Evolutionary conservation across 2,329 filamentous ascomycete species (phyloP), one percentile per base, ranked within the genome.

Genomic region (Graphiopsis chlorocephala): DNA sequence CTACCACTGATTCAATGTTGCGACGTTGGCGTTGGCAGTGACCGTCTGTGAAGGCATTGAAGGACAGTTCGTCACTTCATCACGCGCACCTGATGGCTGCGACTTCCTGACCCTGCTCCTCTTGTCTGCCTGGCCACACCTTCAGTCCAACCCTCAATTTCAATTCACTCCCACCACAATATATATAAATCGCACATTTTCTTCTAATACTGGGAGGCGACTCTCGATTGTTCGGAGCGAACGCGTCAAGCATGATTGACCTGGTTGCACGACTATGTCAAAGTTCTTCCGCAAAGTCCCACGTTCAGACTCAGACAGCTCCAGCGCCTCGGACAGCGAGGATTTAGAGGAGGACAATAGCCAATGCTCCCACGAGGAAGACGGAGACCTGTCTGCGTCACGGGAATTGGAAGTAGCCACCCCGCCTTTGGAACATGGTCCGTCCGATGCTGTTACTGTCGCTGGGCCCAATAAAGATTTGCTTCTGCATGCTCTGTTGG

Each of bases 401-500:
- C 52, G 31, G n/a, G 61, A 42, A 23, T 15, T 64, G 23, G 55
- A 57, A 14, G 14, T 58, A 31, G 61, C 53, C 3, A 59, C 61
- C 17, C 55, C 62, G 26, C 53, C 62, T 10, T 29, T 52, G 15
- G 28, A 64, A 7, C 28, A 64, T 33, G 61, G 26, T 20, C 28
- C 55, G 20, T 38, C 53, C 4, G 48, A 42, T 59, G 62, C 31
- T 29, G 42, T 59, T 17, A 48, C 62, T 29, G 56, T 59, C 26
- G 47, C 62, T 25, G 56, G 62, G 1, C 60, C 60, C 2, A 64
- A 71, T 23, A 67, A 70, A 35, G 77, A 81, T 62, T 68, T 80
- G 15, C 67, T 82, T 12, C 67, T 83, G 5, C 80, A 82, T 68
- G 76, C 81, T 2, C 67, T 83, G 25, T 72, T 83, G 1, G 81